phyloP scores from a whole-genome alignment of 768 basidiomycete genomes.

The Nevesoporus exiguus region DNA sequence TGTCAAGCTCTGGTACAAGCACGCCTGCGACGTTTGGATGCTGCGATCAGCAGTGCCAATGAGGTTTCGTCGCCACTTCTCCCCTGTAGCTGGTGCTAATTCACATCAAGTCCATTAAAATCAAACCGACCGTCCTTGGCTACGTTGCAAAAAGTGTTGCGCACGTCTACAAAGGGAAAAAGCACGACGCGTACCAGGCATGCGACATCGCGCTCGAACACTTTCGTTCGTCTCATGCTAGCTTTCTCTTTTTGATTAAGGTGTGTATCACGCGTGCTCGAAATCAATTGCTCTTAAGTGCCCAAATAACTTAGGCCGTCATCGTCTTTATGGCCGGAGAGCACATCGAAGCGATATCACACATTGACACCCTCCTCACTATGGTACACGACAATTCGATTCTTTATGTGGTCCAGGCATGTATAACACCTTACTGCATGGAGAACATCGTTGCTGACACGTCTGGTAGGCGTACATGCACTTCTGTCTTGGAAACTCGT shows the following conservation, averaged over 20 bases:
- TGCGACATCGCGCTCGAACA: not conserved
- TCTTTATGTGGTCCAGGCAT: not conserved
- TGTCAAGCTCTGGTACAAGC: not conserved
- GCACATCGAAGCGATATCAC: not conserved
- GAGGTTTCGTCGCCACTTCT: not conserved
- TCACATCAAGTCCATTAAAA: not conserved
- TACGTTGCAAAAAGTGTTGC: not conserved
- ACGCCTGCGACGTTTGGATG: not conserved
- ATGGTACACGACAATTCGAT: not conserved
- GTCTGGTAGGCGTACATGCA: not conserved
- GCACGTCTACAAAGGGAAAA: not conserved
- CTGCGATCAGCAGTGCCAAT: slow-evolving; percentile 1
- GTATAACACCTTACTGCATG: not conserved
- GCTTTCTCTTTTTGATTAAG: not conserved
- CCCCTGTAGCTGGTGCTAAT: not conserved
- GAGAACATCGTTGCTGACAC: not conserved
- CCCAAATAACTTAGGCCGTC: not conserved
- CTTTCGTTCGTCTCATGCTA: not conserved
- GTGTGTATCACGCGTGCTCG: not conserved
- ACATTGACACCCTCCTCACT: not conserved
- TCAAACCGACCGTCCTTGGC: not conserved
- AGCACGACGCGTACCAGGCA: not conserved
- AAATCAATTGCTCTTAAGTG: not conserved
- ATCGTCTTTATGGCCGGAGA: not conserved
- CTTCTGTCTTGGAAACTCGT: not conserved